phyloP scores from a whole-genome alignment of 345 rosid species.

The Turritis glabra region DNA sequence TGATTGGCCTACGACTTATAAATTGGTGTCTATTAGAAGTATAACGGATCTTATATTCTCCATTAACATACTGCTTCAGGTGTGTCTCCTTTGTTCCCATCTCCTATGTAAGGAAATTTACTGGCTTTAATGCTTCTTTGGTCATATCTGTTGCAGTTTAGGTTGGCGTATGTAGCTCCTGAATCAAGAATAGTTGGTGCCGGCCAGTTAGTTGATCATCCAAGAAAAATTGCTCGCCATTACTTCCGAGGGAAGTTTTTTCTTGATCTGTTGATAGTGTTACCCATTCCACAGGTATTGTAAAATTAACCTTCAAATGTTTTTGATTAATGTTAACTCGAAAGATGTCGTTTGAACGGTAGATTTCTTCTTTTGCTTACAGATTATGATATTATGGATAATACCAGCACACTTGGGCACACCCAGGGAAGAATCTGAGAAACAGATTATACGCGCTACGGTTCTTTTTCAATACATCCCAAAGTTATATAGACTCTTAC shows the following conservation, averaged over 20 bases:
- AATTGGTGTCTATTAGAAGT: conserved; percentile 52
- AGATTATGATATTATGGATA: conserved; percentile 56
- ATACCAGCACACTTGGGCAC: conserved; percentile 47
- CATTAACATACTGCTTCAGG: conserved; percentile 84
- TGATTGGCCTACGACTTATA: conserved; percentile 43
- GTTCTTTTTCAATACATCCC: conserved; percentile 75
- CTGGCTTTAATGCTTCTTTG: not conserved
- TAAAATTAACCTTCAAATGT: not conserved
- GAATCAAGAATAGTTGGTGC: not conserved
- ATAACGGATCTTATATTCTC: conserved; percentile 63
- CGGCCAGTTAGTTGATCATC: conserved; percentile 40
- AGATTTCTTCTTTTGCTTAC: conserved; percentile 12
- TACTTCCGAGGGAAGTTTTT: conserved; percentile 58
- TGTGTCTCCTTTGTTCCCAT: conserved; percentile 28
- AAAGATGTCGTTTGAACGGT: not conserved
- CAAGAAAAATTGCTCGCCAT: conserved; percentile 68
- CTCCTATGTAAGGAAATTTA: not conserved
- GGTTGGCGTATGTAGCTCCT: not conserved
- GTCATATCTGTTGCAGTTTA: not conserved
- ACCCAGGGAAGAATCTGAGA: conserved; percentile 61
- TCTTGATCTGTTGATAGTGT: conserved; percentile 56
- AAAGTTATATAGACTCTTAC: conserved; percentile 66
- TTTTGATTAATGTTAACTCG: not conserved
- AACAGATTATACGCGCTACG: conserved; percentile 49
- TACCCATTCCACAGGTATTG: conserved; percentile 91